Conservation (phyloP, 768 basidiomycete genomes). For the Calocybe gangraenosa region DNA sequence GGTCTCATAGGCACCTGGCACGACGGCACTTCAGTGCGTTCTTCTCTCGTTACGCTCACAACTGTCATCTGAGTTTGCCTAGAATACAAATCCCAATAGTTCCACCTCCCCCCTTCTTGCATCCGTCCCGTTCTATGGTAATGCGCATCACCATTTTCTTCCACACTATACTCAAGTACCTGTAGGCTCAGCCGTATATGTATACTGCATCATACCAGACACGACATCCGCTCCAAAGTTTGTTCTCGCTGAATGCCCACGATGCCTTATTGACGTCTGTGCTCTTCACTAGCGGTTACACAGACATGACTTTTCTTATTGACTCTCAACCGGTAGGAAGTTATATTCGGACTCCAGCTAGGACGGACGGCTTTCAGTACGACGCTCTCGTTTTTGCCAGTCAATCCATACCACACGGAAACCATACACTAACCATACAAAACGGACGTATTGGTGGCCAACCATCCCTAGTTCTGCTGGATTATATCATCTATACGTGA, state of each 20-base stretch:
- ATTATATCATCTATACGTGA: constrained; percentile 38
- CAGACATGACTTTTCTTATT: constrained; percentile 35
- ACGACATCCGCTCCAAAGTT: constrained; percentile 17
- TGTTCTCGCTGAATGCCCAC: not conserved
- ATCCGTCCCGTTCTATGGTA: constrained; percentile 31
- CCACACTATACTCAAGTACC: constrained; percentile 6
- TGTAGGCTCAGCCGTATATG: constrained; percentile 40
- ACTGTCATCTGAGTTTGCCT: constrained; percentile 7
- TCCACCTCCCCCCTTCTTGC: constrained; percentile 20
- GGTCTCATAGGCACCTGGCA: constrained; percentile 32
- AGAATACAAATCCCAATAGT: constrained; percentile 12
- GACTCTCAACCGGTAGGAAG: constrained; percentile 27
- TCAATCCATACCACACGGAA: constrained; percentile 20
- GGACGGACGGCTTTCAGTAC: constrained; percentile 23
- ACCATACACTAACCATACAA: constrained; percentile 28
- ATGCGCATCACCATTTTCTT: not conserved
- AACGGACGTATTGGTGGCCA: constrained; percentile 26
- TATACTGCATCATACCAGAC: constrained; percentile 33
- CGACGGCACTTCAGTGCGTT: constrained; percentile 21
- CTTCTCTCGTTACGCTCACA: not conserved
- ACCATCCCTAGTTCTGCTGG: constrained; percentile 29
- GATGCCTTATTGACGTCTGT: not conserved
- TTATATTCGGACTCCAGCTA: constrained; percentile 20
- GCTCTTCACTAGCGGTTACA: constrained; percentile 17
- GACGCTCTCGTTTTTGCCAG: constrained; percentile 31